A percentile compares a stretch with the other conserved stretches of the same genome.
Conservation (phyloP, 2,329 filamentous ascomycete genomes). For the Colletotrichum truncatum region DNA sequence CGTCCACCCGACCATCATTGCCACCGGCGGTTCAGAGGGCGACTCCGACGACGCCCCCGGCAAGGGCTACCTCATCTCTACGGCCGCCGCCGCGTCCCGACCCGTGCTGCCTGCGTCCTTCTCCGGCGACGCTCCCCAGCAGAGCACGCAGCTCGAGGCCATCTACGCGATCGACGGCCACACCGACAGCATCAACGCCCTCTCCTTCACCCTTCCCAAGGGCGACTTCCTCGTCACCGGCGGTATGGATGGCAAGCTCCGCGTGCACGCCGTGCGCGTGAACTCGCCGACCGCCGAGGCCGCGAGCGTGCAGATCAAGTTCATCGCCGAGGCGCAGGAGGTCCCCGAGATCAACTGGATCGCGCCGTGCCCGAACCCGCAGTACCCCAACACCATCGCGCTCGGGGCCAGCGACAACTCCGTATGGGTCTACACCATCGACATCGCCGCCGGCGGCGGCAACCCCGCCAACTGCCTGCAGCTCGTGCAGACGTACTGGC, state of each 20-base stretch:
- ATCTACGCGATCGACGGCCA: constrained; percentile 87
- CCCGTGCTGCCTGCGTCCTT: constrained; percentile 83
- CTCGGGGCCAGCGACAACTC: constrained; percentile 90
- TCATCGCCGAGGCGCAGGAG: constrained; percentile 83
- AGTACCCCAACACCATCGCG: constrained; percentile 82
- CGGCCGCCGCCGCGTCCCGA: constrained; percentile 66
- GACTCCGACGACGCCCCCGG: constrained; percentile 71
- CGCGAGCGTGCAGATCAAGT: constrained; percentile 57
- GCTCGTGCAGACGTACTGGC: constrained; percentile 91
- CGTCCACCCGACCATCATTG: constrained; percentile 77
- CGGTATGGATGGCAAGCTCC: constrained; percentile 85
- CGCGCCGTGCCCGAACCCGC: constrained; percentile 74
- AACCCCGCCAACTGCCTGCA: constrained; percentile 64
- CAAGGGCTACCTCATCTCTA: constrained; percentile 87
- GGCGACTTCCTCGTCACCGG: constrained; percentile 89
- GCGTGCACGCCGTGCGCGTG: constrained; percentile 69
- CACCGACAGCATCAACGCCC: constrained; percentile 87
- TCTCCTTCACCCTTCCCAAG: constrained; percentile 83
- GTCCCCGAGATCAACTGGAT: constrained; percentile 98
- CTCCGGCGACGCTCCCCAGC: constrained; percentile 58
- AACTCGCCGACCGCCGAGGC: constrained; percentile 50
- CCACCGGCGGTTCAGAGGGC: constrained; percentile 82
- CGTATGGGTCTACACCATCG: constrained; percentile 95
- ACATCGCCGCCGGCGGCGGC: constrained; percentile 65
- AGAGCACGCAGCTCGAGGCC: constrained; percentile 67